phyloP scores from a whole-genome alignment of 1,284 basidiomycete species.

The Puccinia hordei region DNA sequence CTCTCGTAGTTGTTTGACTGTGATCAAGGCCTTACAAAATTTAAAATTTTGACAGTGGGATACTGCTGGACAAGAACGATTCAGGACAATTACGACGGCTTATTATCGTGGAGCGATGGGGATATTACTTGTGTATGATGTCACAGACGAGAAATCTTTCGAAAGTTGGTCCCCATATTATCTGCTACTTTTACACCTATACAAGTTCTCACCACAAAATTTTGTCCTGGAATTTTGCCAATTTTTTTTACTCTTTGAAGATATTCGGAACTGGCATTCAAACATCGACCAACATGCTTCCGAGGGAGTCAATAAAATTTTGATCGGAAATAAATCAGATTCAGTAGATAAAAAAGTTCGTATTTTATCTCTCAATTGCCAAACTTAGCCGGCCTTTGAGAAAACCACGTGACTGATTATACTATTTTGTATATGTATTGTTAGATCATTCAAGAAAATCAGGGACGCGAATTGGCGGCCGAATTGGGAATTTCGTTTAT shows the following conservation, averaged over 20 bases:
- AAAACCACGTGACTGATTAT: not conserved
- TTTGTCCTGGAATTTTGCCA: slow-evolving; percentile 11
- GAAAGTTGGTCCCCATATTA: slow-evolving; percentile 70
- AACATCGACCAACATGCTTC: slow-evolving; percentile 99
- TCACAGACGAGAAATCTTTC: slow-evolving; percentile 96
- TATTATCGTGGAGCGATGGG: slow-evolving; percentile 99
- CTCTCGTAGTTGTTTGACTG: not conserved
- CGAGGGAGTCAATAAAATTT: slow-evolving; percentile 97
- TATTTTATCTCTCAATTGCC: not conserved
- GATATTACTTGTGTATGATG: slow-evolving; percentile 96
- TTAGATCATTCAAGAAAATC: slow-evolving; percentile 76
- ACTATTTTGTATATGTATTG: not conserved
- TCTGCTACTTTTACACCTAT: not conserved
- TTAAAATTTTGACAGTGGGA: slow-evolving; percentile 75
- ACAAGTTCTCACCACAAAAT: not conserved
- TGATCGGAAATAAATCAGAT: slow-evolving; percentile 98
- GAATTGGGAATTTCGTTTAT: slow-evolving; percentile 93
- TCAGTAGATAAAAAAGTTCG: slow-evolving; percentile 88
- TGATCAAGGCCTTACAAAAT: not conserved
- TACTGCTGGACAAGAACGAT: slow-evolving; percentile 98
- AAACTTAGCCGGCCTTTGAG: not conserved
- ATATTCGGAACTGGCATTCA: slow-evolving; percentile 97
- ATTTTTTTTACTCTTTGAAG: slow-evolving; percentile 61
- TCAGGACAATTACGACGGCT: slow-evolving; percentile 99
- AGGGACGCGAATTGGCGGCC: slow-evolving; percentile 71